These are phyloP conservation scores for Ottelia alismoides DNA, from an alignment of 106 monocot genomes.

Conservation along the genomic window DNA sequence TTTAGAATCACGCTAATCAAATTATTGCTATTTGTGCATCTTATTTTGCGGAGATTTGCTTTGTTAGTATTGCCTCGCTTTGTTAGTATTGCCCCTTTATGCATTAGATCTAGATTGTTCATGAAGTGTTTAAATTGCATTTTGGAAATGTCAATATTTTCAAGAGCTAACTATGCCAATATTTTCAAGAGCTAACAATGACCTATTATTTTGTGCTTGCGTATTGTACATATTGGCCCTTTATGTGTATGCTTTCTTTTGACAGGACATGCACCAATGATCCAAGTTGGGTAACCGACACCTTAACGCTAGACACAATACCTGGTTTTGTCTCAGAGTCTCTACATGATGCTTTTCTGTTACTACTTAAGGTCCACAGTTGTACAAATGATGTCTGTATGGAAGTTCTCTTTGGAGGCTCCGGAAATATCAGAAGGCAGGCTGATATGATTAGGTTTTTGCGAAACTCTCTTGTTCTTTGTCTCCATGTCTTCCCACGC, in stretches of 20 bases:
- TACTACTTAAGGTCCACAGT: conserved; percentile 8
- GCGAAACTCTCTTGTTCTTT: conserved; percentile 62
- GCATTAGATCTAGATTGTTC: not conserved
- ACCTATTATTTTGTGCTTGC: not conserved
- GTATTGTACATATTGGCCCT: not conserved
- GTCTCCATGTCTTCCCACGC: conserved; percentile 58
- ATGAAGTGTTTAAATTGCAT: not conserved
- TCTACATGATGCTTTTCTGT: conserved; percentile 17
- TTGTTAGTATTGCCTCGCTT: not conserved
- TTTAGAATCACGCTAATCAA: no score
- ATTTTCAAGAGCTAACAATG: not conserved
- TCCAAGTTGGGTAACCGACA: conserved; percentile 67
- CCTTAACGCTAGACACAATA: conserved; percentile 47
- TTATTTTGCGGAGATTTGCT: not conserved
- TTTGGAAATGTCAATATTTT: not conserved
- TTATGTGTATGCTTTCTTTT: not conserved
- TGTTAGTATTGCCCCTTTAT: no score
- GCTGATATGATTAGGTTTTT: conserved; percentile 43
- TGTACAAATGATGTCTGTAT: conserved; percentile 14
- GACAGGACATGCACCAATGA: conserved; percentile 84
- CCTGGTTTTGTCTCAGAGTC: conserved; percentile 42
- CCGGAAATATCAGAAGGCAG: conserved; percentile 20
- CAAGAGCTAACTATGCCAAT: no score
- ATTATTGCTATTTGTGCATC: no score
- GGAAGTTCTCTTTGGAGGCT: conserved; percentile 16